These are phyloP conservation scores for Blastobotrys terrestris DNA, from an alignment of 805 yeast genomes.

Conservation along the genomic window DNA sequence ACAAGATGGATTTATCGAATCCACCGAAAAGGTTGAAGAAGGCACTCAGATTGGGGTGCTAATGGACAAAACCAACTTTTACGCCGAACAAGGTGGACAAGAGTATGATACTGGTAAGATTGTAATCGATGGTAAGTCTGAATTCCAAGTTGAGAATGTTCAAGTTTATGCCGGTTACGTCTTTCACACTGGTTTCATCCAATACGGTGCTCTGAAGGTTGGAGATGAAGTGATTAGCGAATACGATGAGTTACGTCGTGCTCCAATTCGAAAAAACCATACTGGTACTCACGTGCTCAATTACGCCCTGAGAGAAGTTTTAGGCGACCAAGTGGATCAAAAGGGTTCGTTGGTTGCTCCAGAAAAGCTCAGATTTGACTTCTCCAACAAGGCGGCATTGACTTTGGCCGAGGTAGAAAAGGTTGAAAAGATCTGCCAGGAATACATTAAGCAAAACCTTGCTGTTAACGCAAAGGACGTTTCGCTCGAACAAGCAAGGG, in stretches of 20 bases:
- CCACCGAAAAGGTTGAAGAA: conserved; percentile 31
- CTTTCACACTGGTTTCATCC: conserved; percentile 82
- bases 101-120: conserved; percentile 92
- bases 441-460: conserved; percentile 62
- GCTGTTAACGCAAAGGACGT: conserved; percentile 82
- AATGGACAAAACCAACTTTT: conserved; percentile 86
- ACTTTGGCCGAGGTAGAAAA: conserved; percentile 60
- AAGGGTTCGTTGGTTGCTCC: conserved; percentile 95
- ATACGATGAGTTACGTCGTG: conserved; percentile 87
- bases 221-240: conserved; percentile 75
- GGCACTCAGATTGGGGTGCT: conserved; percentile 68
- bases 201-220: conserved; percentile 67
- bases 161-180: conserved; percentile 93
- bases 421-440: conserved; percentile 71
- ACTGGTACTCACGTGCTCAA: conserved; percentile 96
- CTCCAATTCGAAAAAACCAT: conserved; percentile 96
- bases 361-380: conserved; percentile 93
- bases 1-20: conserved; percentile 48
- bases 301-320: conserved; percentile 75
- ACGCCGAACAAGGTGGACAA: conserved; percentile 99
- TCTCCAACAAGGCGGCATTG: conserved; percentile 85
- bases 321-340: conserved; percentile 89
- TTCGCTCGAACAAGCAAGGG: conserved; percentile 61
- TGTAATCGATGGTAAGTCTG: conserved; percentile 79
- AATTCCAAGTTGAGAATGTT: conserved; percentile 86